These are phyloP conservation scores for Thalassiosira pacifica DNA, from an alignment of 352 stramenopile genomes.

Conservation along the genomic window DNA sequence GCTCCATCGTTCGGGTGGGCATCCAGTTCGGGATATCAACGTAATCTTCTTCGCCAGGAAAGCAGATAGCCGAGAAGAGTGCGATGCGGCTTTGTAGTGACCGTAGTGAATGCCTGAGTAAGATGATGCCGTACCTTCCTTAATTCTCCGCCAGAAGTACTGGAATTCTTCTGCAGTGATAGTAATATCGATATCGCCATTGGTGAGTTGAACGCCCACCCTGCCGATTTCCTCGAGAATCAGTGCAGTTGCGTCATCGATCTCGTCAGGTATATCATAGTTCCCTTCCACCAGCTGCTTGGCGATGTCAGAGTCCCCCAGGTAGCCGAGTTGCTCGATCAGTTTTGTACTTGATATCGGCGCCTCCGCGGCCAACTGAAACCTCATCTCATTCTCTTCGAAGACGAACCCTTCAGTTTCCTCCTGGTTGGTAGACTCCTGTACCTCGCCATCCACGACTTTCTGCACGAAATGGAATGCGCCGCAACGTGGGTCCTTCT, in stretches of 20 bases:
- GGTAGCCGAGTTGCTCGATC: constrained; percentile 28
- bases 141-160: constrained; percentile 11
- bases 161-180: constrained; percentile 19
- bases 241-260: constrained; percentile 5
- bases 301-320: constrained; percentile 15
- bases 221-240: constrained; percentile 27
- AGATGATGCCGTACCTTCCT: constrained; percentile 24
- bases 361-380: background rate
- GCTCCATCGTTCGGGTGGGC: constrained; percentile 1
- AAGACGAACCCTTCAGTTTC: background rate
- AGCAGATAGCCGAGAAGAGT: background rate
- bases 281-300: background rate
- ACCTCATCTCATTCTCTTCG: background rate
- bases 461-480: background rate
- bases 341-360: constrained; percentile 14
- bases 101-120: constrained; percentile 18
- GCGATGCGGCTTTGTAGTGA: constrained; percentile 15
- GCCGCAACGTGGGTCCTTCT: background rate
- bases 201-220: background rate
- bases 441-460: background rate
- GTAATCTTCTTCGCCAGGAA: constrained; percentile 19
- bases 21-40: background rate
- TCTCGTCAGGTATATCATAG: background rate
- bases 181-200: background rate
- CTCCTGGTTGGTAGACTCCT: background rate